phyloP scores from a whole-genome alignment of 257 asterid species.

The Solanum gandarillasii region DNA sequence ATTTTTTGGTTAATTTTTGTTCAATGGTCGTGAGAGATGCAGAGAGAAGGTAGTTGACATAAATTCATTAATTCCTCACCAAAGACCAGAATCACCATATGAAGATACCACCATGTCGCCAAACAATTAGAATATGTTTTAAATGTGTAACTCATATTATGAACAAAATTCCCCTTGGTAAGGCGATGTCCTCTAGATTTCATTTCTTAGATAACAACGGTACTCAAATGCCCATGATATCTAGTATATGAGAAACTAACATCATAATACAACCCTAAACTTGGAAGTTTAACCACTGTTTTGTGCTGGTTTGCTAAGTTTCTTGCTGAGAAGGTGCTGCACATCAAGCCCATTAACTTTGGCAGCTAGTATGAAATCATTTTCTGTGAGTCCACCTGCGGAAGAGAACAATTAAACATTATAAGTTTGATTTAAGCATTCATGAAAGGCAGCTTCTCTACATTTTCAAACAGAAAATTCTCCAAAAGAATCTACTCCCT shows the following conservation, averaged over 20 bases:
- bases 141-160: neutral
- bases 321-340: slow-evolving; percentile 66
- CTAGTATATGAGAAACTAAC: neutral
- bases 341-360: slow-evolving; percentile 62
- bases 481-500: neutral
- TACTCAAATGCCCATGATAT: neutral
- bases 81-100: neutral
- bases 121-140: neutral
- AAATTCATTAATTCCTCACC: neutral
- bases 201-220: neutral
- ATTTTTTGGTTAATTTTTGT: neutral
- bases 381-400: slow-evolving; percentile 91
- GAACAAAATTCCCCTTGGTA: neutral
- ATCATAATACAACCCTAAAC: neutral
- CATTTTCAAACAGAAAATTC: neutral
- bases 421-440: neutral
- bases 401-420: neutral
- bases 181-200: neutral
- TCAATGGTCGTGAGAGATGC: neutral
- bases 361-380: slow-evolving; percentile 89
- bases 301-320: slow-evolving; percentile 12
- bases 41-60: neutral
- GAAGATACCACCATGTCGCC: neutral
- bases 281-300: neutral
- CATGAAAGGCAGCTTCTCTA: neutral